phyloP scores from a whole-genome alignment of 441 rosid species.

The Flueggea neowawraea region DNA sequence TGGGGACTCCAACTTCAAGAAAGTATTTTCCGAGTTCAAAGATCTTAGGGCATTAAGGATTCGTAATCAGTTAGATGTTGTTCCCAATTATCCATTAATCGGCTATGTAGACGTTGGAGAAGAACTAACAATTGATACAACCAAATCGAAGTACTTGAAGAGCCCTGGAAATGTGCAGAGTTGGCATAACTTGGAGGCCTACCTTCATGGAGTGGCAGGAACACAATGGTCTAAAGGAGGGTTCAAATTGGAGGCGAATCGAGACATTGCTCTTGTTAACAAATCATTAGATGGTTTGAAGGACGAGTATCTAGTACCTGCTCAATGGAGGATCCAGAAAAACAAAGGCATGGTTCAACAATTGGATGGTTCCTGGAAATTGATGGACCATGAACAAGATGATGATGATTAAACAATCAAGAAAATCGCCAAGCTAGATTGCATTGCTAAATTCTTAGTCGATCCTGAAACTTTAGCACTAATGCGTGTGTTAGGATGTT shows the following conservation, averaged over 20 bases:
- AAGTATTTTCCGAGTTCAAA: conserved; percentile 33
- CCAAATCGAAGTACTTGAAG: conserved; percentile 60
- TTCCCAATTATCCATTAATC: conserved; percentile 62
- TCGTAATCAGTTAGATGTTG: conserved; percentile 48
- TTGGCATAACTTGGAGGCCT: conserved; percentile 66
- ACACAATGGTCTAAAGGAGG: conserved; percentile 56
- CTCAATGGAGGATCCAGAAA: conserved; percentile 52
- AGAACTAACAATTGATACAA: conserved; percentile 58
- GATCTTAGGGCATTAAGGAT: conserved; percentile 50
- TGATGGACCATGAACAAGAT: conserved; percentile 67
- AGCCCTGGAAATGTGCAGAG: conserved; percentile 40
- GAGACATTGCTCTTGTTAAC: conserved; percentile 61
- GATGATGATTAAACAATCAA: conserved; percentile 12
- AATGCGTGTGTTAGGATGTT: too few relatives aligned
- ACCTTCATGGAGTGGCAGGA: conserved; percentile 86
- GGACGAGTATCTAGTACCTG: conserved; percentile 61
- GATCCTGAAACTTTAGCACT: too few relatives aligned
- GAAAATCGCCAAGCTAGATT: too few relatives aligned
- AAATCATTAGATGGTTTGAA: conserved; percentile 51
- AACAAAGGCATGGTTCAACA: conserved; percentile 82
- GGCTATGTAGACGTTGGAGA: conserved; percentile 76
- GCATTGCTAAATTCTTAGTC: too few relatives aligned
- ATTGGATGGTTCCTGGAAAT: conserved; percentile 75
- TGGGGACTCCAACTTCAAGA: conserved; percentile 55
- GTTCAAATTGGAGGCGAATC: conserved; percentile 52